Base-by-base conservation (phyloP, 2,329 filamentous ascomycete genomes). In the Kalaharituber pfeilii region DNA sequence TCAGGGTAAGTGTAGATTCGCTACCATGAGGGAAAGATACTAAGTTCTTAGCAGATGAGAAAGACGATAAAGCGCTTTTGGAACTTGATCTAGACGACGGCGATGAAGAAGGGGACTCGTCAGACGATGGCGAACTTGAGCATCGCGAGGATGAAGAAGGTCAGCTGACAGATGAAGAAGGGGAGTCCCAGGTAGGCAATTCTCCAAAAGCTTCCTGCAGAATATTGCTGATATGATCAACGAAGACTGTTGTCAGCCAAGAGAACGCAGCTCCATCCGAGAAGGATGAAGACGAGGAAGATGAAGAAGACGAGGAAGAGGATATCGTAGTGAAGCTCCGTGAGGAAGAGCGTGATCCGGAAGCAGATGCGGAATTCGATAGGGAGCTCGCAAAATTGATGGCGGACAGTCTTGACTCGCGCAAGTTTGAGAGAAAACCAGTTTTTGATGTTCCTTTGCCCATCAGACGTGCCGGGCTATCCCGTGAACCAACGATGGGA, bases 361-460 rank as follows among this genome's bases (percentile, higher is more conserved):
- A 95, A 69, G 86, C 83, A 39, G 91, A 98, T 65, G 91, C 89
- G 5, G 91, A 98, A 42, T 98, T 98, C 66, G 93, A 98, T 66
- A 85, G 89, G 63, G 91, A 96, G 69, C 91, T 94, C 67, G 88
- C 91, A 33, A 95, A 94, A 69, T 84, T 98, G 79, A 96, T 98
- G 89, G 79, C 88, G 51, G 91, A 98, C 68, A 95, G 89, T 70
- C 72, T 94, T 64, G 91, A 98, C 62, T 93, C 89, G 3, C 80
- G 91, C 63, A 95, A 94, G 64, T 94, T 94, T 62, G 91, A 98
- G 65, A 84, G 91, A 58, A 95, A 94, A 69, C 80, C 85, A 26
- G 76, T 91, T 51, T 95, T 98, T 65, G 93, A 98, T 67, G 86
- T 96, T n/a, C 87, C 93, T 1, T 72, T 98, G n/a, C 91, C 91